Evolutionary conservation across 2,329 filamentous ascomycete species (phyloP).

Genomic region (Paracamarosporium sp.): DNA sequence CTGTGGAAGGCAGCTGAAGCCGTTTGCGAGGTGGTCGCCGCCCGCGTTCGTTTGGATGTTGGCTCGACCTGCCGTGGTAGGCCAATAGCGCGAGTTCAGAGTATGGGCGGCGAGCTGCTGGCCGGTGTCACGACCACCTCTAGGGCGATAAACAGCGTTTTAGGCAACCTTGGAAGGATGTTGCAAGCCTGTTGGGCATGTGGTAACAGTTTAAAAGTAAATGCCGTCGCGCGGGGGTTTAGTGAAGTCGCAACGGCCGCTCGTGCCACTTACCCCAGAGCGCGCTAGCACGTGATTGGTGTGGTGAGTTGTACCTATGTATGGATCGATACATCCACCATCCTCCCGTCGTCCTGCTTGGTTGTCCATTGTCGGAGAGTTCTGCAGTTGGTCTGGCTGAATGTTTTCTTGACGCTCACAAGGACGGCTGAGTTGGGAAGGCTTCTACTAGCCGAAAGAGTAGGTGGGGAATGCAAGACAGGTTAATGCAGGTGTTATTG

Average conservation of each 20-base stretch:
- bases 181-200: not conserved
- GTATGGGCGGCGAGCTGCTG: not conserved
- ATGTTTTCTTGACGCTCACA: no score
- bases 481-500: no score
- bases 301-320: no score
- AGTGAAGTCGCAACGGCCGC: slow-evolving; percentile 3
- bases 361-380: no score
- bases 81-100: not conserved
- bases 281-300: slow-evolving; percentile 8
- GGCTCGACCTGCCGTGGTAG: not conserved
- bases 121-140: not conserved
- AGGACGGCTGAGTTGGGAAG: no score
- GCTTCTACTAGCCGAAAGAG: no score
- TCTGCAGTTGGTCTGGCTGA: no score
- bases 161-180: not conserved
- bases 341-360: no score
- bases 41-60: slow-evolving; percentile 1
- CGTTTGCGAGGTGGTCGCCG: not conserved
- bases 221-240: not conserved
- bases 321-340: no score
- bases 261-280: not conserved
- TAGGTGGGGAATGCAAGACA: no score
- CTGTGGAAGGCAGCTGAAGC: not conserved
- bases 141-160: not conserved
- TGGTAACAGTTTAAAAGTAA: not conserved